Conservation (phyloP, 2,329 filamentous ascomycete species). For the Exophiala bonariae region DNA sequence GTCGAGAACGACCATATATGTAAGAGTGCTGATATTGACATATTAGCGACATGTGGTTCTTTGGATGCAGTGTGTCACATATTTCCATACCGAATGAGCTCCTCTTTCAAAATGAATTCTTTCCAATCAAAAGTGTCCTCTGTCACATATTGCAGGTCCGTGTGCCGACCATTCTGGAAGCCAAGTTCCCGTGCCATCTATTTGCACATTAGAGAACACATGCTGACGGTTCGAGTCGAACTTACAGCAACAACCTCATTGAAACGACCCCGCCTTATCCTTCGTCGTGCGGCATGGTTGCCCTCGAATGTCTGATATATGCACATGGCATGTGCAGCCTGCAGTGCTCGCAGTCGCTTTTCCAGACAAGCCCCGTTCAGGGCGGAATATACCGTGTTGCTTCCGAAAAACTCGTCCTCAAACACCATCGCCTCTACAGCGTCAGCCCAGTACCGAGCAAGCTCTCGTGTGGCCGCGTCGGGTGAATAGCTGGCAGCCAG, state of each 20-base stretch:
- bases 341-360: conserved; percentile 5
- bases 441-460: conserved; percentile 1
- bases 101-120: conserved; percentile 6
- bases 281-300: neutral
- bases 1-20: conserved; percentile 8
- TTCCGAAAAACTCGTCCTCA: conserved; percentile 6
- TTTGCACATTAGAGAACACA: neutral
- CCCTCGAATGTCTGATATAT: conserved; percentile 7
- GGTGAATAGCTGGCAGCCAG: conserved; percentile 7
- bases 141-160: neutral
- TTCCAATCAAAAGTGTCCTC: conserved; percentile 1
- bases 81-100: conserved; percentile 8
- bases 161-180: conserved; percentile 2
- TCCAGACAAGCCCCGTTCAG: neutral
- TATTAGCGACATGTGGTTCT: neutral
- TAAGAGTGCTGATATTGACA: conserved; percentile 1
- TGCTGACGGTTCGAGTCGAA: neutral
- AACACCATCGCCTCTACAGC: conserved; percentile 6
- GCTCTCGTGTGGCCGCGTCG: neutral
- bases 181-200: conserved; percentile 8
- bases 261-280: conserved; percentile 1
- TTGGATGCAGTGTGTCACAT: neutral
- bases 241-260: conserved; percentile 38
- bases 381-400: neutral
- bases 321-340: conserved; percentile 10